phyloP scores from a whole-genome alignment of 164 flowering plant species.

The Berberis vulgaris region DNA sequence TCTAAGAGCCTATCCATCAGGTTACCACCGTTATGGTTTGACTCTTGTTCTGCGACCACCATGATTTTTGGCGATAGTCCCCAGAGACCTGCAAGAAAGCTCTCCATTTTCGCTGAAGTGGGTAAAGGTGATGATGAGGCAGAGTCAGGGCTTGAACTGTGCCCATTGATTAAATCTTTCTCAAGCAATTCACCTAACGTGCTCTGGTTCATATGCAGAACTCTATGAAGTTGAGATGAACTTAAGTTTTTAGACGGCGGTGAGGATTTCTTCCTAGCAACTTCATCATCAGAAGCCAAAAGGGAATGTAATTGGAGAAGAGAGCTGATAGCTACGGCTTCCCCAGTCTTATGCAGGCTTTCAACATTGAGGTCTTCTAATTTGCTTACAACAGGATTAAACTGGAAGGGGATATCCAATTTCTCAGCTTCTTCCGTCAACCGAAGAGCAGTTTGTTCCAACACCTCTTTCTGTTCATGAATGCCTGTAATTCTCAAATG shows the following conservation, averaged over 20 bases:
- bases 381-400: slow-evolving; percentile 50
- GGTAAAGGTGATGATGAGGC: slow-evolving; percentile 42
- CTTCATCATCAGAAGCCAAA: not conserved
- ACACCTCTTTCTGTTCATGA: slow-evolving; percentile 61
- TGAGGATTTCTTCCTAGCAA: slow-evolving; percentile 27
- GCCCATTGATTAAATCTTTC: slow-evolving; percentile 43
- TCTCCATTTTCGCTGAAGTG: slow-evolving; percentile 40
- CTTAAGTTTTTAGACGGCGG: slow-evolving; percentile 24
- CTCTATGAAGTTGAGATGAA: slow-evolving; percentile 34
- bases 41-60: slow-evolving; percentile 79
- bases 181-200: slow-evolving; percentile 47
- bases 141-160: slow-evolving; percentile 49
- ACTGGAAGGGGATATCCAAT: slow-evolving; percentile 71
- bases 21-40: slow-evolving; percentile 53
- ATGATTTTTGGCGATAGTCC: slow-evolving; percentile 66
- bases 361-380: slow-evolving; percentile 59
- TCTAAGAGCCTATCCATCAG: slow-evolving; percentile 66
- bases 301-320: not conserved
- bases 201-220: slow-evolving; percentile 35
- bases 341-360: slow-evolving; percentile 25
- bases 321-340: not conserved
- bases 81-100: slow-evolving; percentile 54
- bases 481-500: slow-evolving; percentile 78
- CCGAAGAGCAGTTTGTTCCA: slow-evolving; percentile 54
- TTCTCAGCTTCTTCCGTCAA: slow-evolving; percentile 75